Conservation (phyloP, 805 yeast species). For the Candida loeiensis region DNA sequence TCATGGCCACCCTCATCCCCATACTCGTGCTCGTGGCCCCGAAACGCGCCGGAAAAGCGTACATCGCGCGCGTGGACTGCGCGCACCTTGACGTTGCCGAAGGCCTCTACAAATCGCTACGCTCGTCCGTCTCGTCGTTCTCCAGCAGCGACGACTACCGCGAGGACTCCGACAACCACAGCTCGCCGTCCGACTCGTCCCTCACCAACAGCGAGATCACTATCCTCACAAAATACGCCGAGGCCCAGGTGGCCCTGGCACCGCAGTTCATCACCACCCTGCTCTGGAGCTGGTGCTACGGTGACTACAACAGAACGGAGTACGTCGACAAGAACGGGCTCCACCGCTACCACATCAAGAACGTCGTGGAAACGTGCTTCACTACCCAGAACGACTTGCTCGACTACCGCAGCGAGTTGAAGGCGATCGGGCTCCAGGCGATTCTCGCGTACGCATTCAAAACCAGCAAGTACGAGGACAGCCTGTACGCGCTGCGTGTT, state of each 20-base stretch:
- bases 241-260: slow-evolving; percentile 41
- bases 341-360: slow-evolving; percentile 7
- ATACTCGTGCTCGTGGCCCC: slow-evolving; percentile 27
- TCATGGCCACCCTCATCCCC: slow-evolving; percentile 16
- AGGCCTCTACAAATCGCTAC: slow-evolving; percentile 48
- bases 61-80: slow-evolving; percentile 43
- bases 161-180: not conserved
- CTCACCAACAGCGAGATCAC: slow-evolving; percentile 48
- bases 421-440: slow-evolving; percentile 38
- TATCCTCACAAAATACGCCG: slow-evolving; percentile 44
- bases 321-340: slow-evolving; percentile 13
- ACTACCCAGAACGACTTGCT: slow-evolving; percentile 13
- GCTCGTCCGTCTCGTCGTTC: slow-evolving; percentile 28
- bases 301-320: slow-evolving; percentile 29
- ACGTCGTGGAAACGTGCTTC: not conserved
- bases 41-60: slow-evolving; percentile 13
- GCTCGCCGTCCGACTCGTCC: slow-evolving; percentile 12
- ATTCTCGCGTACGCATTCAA: slow-evolving; percentile 49
- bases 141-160: slow-evolving; percentile 10
- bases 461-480: slow-evolving; percentile 9
- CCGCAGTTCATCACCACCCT: slow-evolving; percentile 47
- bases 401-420: slow-evolving; percentile 44
- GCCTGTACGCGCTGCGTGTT: slow-evolving; percentile 12
- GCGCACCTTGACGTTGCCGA: slow-evolving; percentile 50
- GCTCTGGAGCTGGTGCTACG: slow-evolving; percentile 45